Percentiles rank a stretch among this genome's conserved stretches.
phyloP scores from a whole-genome alignment of 768 basidiomycete species.

The Clathrus columnatus region DNA sequence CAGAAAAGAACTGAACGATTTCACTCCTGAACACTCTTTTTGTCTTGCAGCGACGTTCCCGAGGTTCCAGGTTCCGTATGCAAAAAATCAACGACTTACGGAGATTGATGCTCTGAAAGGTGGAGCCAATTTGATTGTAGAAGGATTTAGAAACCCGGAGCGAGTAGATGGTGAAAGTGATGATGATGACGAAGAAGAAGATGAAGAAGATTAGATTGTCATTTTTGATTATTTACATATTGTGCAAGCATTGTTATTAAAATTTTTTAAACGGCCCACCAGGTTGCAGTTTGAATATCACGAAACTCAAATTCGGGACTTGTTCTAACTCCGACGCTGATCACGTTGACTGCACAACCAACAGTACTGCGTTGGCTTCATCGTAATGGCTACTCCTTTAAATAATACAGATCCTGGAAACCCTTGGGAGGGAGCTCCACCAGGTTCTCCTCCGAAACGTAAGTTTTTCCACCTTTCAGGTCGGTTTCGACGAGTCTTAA shows the following conservation, averaged over 20 bases:
- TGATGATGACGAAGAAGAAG: constrained; percentile 9
- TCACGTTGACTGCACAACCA: too few species aligned
- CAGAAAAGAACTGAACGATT: constrained; percentile 15
- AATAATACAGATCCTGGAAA: constrained; percentile 25
- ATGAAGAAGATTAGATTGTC: background rate
- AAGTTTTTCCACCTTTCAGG: constrained; percentile 20
- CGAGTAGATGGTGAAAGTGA: constrained; percentile 9
- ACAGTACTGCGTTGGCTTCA: too few species aligned
- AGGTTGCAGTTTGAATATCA: too few species aligned
- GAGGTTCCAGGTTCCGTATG: constrained; percentile 51
- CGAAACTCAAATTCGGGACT: too few species aligned
- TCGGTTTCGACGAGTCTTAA: background rate
- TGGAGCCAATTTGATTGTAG: constrained; percentile 25
- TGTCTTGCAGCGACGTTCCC: constrained; percentile 63
- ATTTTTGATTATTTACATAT: too few species aligned
- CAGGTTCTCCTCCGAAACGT: constrained; percentile 60
- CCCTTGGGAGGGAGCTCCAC: constrained; percentile 38
- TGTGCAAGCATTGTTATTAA: too few species aligned
- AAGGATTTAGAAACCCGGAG: constrained; percentile 9
- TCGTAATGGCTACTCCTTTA: background rate
- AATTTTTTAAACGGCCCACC: too few species aligned
- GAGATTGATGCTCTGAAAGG: constrained; percentile 18
- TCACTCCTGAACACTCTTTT: constrained; percentile 58
- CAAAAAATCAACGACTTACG: constrained; percentile 12
- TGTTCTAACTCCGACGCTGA: too few species aligned